Base-by-base conservation (phyloP, 257 asterid species). In the Solanum tarapatanum region DNA sequence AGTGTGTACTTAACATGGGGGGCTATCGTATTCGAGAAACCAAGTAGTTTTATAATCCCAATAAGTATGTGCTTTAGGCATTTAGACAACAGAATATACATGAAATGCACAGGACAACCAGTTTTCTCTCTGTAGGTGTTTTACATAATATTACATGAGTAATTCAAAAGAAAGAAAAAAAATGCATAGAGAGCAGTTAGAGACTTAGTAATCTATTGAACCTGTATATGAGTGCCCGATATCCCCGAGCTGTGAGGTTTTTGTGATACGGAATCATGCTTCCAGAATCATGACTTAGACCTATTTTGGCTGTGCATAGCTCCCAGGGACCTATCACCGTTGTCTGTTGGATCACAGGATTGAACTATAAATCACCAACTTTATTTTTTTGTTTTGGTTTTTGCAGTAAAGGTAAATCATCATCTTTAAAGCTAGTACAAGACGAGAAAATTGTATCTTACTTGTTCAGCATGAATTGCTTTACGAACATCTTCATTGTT, bases 201-300 rank as follows among this genome's bases (percentile, higher is more conserved):
- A 51, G 30, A 48, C 43, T 26, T 28, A 5, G 21, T 82, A 5
- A 48, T 82, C 11, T 48, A 10, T 48, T 82, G 64, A 48, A 93
- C 98, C 98, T 94, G 96, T 51, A 94, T 86, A 96, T 93, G 88
- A 96, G 94, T 87, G 97, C 98, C 84, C 94, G 97, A 87, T 93
- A 97, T 32, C 99, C 98, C n/a, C 90, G 90, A 32, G 92, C 87
- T 7, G 99, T 94, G 87, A 97, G 99, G 88, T 93, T 95, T 91
- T 90, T 93, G 93, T 97, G 99, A 91, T 93, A 97, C 86, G 90
- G 92, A 91, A 97, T 94, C 99, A 97, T 97, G 93, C 99, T 97
- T 87, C 99, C 99, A 41, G 97, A 89, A 90, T 97, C 98, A 86
- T 93, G 97, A 77, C n/a, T 24, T 82, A 95, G 93, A 10, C 0